Evolutionary conservation across 805 yeast species (phyloP), one percentile per base, ranked within the genome.

Genomic region (Candida parachauliodes): DNA sequence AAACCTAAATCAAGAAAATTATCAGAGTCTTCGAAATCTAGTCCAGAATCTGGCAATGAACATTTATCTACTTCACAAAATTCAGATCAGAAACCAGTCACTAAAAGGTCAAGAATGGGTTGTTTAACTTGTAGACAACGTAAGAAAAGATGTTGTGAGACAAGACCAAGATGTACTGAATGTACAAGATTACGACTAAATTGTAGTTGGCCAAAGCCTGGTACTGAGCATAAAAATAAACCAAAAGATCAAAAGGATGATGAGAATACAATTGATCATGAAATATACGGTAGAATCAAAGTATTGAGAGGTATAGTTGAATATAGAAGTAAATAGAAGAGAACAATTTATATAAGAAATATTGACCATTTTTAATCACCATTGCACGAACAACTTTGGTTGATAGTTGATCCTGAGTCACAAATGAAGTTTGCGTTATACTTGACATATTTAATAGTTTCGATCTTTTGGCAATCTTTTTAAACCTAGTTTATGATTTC

Each of bases 71-170:
- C 44, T 25, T 18, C 36, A 21, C 12, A 19, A 5, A 16, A 33
- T 24, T n/a, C 40, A 16, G n/a, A 30, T 14, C 30, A 25, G 34
- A 28, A 38, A 38, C 33, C 51, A 5, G 51, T 51, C 5, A 47
- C 66, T n/a, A 75, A 66, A 48, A 62, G 87, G 40, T 77, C 83
- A 12, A 68, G 86, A 50, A 68, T 71, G 69, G 95, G 95, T 0
- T 85, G 94, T 54, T 62, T 82, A 29, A 83, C 94, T 1, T 85
- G 95, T 48, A 72, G 93, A 31, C 76, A 74, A 42, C 60, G 95
- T 18, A 85, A 85, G 66, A 85, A 83, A 54, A 70, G 88, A 39
- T 85, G 94, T 47, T 83, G 86, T 51, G 93, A 85, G 52, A 62
- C 70, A 1, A 70, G 70, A 38, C 94, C 94, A 3, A 56, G 55